phyloP scores from a whole-genome alignment of 768 basidiomycete genomes.

The Auricularia auricula-judae region DNA sequence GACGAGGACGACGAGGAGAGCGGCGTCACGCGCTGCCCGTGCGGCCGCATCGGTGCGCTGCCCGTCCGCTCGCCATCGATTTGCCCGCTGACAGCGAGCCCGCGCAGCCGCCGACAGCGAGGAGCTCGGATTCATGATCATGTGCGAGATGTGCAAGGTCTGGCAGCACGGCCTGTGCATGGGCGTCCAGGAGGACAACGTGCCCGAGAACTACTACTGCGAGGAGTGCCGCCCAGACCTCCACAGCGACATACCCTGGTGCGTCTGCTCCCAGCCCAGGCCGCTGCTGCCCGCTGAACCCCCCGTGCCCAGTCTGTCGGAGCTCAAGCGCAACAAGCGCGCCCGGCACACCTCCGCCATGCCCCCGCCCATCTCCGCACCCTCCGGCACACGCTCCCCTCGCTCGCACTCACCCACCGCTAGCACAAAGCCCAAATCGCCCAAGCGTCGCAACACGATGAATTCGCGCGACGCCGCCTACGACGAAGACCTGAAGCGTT shows the following conservation, averaged over 20 bases:
- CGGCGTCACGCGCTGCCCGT: slow-evolving; percentile 72
- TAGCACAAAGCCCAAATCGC: slow-evolving; percentile 13
- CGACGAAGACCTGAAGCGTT: slow-evolving; percentile 73
- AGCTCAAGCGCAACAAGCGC: not conserved
- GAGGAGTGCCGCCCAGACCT: slow-evolving; percentile 85
- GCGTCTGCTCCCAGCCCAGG: slow-evolving; percentile 20
- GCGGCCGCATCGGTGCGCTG: slow-evolving; percentile 64
- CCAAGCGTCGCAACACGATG: slow-evolving; percentile 93
- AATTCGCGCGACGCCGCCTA: slow-evolving; percentile 92
- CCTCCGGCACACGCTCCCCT: slow-evolving; percentile 40
- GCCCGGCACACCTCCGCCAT: slow-evolving; percentile 28
- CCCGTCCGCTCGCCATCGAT: slow-evolving; percentile 5
- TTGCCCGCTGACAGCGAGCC: not conserved
- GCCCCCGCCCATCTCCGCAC: slow-evolving; percentile 36
- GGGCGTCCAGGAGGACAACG: slow-evolving; percentile 72
- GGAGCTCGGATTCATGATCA: slow-evolving; percentile 88
- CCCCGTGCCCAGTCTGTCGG: not conserved
- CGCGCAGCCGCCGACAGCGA: slow-evolving; percentile 15
- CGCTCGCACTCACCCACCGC: slow-evolving; percentile 61
- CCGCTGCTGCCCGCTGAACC: slow-evolving; percentile 3
- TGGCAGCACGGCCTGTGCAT: slow-evolving; percentile 99
- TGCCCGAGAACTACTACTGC: slow-evolving; percentile 83
- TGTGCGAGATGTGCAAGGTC: slow-evolving; percentile 92
- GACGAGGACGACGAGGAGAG: slow-evolving; percentile 43
- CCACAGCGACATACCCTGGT: slow-evolving; percentile 77